Conservation (phyloP, 2,329 filamentous ascomycete genomes). For the Venturia oleaginea region DNA sequence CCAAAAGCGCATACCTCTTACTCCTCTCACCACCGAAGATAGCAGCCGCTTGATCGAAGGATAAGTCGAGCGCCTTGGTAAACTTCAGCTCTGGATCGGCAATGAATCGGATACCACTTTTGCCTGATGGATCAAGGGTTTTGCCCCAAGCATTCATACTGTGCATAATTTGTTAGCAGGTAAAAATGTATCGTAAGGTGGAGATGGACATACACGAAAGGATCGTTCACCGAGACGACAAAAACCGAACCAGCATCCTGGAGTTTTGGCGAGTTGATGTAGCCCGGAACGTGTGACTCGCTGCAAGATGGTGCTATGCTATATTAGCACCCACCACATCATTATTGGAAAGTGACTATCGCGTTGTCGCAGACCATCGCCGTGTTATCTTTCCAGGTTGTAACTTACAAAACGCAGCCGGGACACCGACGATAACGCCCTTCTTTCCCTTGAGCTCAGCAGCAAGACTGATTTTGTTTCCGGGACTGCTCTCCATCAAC, state of each 20-base stretch:
- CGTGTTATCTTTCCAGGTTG: neutral
- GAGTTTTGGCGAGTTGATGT: slow-evolving; percentile 69
- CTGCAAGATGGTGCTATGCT: slow-evolving; percentile 51
- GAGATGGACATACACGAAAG: slow-evolving; percentile 61
- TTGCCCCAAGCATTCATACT: slow-evolving; percentile 88
- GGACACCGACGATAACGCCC: slow-evolving; percentile 77
- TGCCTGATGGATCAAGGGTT: slow-evolving; percentile 62
- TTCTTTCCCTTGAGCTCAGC: slow-evolving; percentile 62
- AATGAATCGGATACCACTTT: slow-evolving; percentile 75
- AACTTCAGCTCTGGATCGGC: slow-evolving; percentile 73
- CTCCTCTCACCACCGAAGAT: slow-evolving; percentile 76
- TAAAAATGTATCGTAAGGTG: neutral
- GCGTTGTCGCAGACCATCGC: too few relatives aligned
- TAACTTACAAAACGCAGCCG: slow-evolving; percentile 60
- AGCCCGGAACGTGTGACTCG: slow-evolving; percentile 71
- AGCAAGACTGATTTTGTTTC: slow-evolving; percentile 81
- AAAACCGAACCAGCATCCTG: slow-evolving; percentile 77
- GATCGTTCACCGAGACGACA: slow-evolving; percentile 86
- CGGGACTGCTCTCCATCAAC: slow-evolving; percentile 76
- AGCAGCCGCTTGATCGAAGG: slow-evolving; percentile 57
- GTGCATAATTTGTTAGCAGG: neutral
- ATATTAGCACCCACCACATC: neutral
- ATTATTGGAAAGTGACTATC: neutral
- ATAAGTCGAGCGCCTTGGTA: slow-evolving; percentile 72
- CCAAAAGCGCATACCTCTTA: slow-evolving; percentile 78